Evolutionary conservation across 2,329 filamentous ascomycete species (phyloP), one percentile per base, ranked within the genome.

Genomic region (Alternaria dauci): DNA sequence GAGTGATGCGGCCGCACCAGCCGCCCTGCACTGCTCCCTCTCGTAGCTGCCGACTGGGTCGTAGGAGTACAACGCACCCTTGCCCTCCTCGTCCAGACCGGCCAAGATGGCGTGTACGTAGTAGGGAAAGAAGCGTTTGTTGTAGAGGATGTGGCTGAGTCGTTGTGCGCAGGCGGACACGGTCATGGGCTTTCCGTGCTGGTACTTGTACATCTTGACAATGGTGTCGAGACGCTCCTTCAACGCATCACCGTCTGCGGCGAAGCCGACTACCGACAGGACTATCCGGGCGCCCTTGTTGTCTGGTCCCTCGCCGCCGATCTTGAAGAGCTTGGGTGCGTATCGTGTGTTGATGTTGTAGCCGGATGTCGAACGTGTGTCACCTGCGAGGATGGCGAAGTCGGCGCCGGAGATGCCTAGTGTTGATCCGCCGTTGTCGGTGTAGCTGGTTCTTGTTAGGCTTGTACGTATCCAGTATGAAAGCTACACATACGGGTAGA

Each of bases 191-290:
- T 98, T 99, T 81, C 93, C 93, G 80, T 98, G 94, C 79, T 96
- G 93, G 85, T 97, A 97, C 75, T 91, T 92, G 88, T 98, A 98
- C 90, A 98, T 96, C 86, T 97, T 98, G 85, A 96, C 95, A 76
- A 97, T 88, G 66, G 92, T 90, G 78, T 98, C 94, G 66, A 98
- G 88, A 67, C 93, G 91, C 82, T 98, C 94, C 81, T 95, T 94
- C 71, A 99, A 85, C 36, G 95, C 94, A 74, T 94, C 89, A 61
- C 95, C 95, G 79, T 99, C 95, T 66, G 95, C 95, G 14, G 94
- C 93, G 78, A 97, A 99, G 47, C 95, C 95, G 43, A 97, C 94
- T 0, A 99, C 94, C 2, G 94, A 96, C 50, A 99, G 87, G 16
- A 98, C 88, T 73, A 99, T 91, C 55, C 89, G 91, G 53, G 93